Percentiles rank a stretch among this genome's conserved stretches.
Conservation (phyloP, 2,329 filamentous ascomycete genomes). For the Cladosporium sphaerospermum region DNA sequence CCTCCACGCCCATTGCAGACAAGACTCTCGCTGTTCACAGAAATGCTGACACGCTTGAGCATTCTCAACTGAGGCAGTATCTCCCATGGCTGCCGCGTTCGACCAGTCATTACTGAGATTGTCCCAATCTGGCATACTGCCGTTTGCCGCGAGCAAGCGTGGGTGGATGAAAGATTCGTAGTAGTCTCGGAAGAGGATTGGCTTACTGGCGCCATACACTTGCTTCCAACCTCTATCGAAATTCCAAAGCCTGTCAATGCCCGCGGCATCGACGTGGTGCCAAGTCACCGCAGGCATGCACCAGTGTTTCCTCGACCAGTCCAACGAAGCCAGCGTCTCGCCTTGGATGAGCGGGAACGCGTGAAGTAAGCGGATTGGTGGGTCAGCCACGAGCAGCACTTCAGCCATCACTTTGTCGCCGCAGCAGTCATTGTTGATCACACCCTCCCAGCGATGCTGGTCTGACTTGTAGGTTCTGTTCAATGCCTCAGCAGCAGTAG, state of each 20-base stretch:
- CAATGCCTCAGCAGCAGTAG: slow-evolving; percentile 34
- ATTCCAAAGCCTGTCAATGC: slow-evolving; percentile 28
- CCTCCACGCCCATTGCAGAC: slow-evolving; percentile 33
- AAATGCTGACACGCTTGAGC: slow-evolving; percentile 26
- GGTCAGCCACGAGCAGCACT: slow-evolving; percentile 26
- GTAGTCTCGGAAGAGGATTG: slow-evolving; percentile 31
- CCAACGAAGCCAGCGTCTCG: slow-evolving; percentile 30
- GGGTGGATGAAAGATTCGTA: slow-evolving; percentile 29
- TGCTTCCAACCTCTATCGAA: slow-evolving; percentile 30
- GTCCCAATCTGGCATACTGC: slow-evolving; percentile 29
- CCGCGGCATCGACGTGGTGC: slow-evolving; percentile 26
- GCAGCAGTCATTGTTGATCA: slow-evolving; percentile 28
- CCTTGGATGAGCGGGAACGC: slow-evolving; percentile 33
- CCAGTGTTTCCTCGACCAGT: slow-evolving; percentile 32
- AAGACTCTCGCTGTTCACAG: slow-evolving; percentile 28
- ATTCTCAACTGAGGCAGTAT: slow-evolving; percentile 18
- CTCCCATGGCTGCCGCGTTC: slow-evolving; percentile 7
- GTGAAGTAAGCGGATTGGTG: slow-evolving; percentile 30
- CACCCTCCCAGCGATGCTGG: slow-evolving; percentile 28
- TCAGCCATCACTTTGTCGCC: slow-evolving; percentile 33
- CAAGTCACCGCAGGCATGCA: slow-evolving; percentile 33
- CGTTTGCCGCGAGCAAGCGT: slow-evolving; percentile 20
- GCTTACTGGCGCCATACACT: slow-evolving; percentile 27
- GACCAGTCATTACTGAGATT: slow-evolving; percentile 28
- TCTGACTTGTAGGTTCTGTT: slow-evolving; percentile 16